Conservation (phyloP, 139 green algal genomes). For the Marvania coccoides region DNA sequence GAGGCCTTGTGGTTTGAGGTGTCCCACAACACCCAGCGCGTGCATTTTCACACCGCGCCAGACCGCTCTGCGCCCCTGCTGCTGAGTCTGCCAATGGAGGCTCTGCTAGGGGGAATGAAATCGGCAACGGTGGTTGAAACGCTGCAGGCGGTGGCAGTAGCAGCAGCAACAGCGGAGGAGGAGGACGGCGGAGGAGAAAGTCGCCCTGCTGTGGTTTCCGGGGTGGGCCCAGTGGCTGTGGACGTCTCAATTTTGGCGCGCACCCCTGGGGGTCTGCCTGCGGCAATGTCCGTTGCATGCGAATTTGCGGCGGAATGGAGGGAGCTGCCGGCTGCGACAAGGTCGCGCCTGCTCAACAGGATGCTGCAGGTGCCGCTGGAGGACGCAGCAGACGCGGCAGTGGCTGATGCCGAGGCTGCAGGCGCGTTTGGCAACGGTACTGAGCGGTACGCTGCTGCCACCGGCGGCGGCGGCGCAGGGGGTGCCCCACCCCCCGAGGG, state of each 20-base stretch:
- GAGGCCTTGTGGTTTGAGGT: constrained; percentile 60
- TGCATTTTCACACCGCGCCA: constrained; percentile 63
- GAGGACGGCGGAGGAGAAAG: constrained; percentile 5
- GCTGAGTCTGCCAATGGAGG: constrained; percentile 60
- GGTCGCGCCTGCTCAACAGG: constrained; percentile 34
- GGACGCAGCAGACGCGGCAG: constrained; percentile 36
- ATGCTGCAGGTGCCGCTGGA: constrained; percentile 32
- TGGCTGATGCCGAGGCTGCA: constrained; percentile 29
- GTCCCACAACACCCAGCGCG: constrained; percentile 49
- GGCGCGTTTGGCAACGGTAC: constrained; percentile 54
- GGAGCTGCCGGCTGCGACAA: constrained; percentile 51
- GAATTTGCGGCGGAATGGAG: constrained; percentile 67
- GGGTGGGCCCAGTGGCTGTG: constrained; percentile 37
- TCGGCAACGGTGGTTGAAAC: not conserved
- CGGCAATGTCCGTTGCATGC: constrained; percentile 38
- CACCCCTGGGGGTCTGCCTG: constrained; percentile 17
- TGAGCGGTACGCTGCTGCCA: constrained; percentile 37
- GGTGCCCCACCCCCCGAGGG: constrained; percentile 15
- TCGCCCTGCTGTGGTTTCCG: constrained; percentile 19
- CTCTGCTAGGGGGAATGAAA: constrained; percentile 23
- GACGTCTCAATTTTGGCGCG: not conserved
- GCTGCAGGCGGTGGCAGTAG: not conserved
- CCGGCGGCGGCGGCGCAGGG: not conserved
- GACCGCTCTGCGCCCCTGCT: constrained; percentile 56
- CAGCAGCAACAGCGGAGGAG: constrained; percentile 8